Base-by-base conservation (phyloP, 495 filamentous ascomycete species). In the Neurospora sp. region DNA sequence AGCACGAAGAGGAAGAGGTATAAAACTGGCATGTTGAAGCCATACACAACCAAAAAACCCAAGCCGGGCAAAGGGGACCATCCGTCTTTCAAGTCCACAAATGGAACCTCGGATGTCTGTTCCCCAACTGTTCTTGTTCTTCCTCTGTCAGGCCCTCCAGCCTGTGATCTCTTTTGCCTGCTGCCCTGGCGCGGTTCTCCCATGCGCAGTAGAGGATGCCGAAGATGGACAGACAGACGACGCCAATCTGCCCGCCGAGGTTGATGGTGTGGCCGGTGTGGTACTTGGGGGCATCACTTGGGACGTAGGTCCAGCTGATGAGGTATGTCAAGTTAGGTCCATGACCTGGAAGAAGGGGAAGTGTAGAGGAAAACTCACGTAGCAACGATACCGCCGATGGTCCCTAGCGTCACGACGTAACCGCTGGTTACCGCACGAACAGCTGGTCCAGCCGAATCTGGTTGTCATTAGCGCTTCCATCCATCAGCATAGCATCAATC, bases 231-330 rank as follows among this genome's bases (percentile, higher is more conserved):
- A 89, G 80, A 69, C 81, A 74, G 12, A 84, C 74, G 6, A 80
- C 82, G 27, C 72, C 76, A 37, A 83, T 73, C 73, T 89, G 84
- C 4, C 83, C 84, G 39, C 72, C 81, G 31, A 90, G 78, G 76
- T 90, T 90, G 83, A 90, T 89, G 22, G 84, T 81, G 78, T 90
- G 88, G 39, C 88, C 88, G 40, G 78, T 86, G 70, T 75, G 77
- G 75, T 87, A 90, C 69, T 82, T 77, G 22, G 87, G 87, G 0
- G 77, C 82, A 31, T 89, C 87, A 40, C 70, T 73, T 1, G 74
- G 77, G n/a, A 84, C 73, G 76, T 89, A 89, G 1, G 87, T 88
- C 87, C 86, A 89, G 17, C 82, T 83, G 69, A 20, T 4, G 8
- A 22, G 44, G 20, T 22, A 27, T 20, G 12, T 45, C 53, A 1